A percentile compares a stretch with the other conserved stretches of the same genome.
Conservation (phyloP, 139 green algal genomes). For the Picochlorum sp. region DNA sequence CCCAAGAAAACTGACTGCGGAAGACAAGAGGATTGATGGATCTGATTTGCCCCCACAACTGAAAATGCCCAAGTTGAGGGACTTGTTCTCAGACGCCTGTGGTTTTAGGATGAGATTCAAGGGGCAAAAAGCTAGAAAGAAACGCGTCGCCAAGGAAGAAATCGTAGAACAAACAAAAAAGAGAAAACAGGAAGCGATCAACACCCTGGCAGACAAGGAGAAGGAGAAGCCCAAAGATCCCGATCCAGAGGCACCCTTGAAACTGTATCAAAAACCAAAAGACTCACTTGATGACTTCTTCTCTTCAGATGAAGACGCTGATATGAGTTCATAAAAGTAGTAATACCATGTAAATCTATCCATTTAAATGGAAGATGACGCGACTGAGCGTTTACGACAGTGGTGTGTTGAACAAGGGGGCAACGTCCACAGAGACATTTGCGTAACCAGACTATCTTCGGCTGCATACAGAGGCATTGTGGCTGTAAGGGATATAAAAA, state of each 20-base stretch:
- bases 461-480: conserved; percentile 50
- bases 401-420: conserved; percentile 39
- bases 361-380: too few species aligned
- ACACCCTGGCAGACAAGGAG: not conserved
- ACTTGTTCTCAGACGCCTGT: not conserved
- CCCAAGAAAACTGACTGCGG: not conserved
- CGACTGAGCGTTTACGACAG: conserved; percentile 10
- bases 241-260: not conserved
- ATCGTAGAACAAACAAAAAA: not conserved
- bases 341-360: not conserved
- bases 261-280: not conserved
- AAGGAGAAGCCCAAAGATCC: not conserved
- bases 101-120: not conserved
- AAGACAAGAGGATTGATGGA: conserved; percentile 6
- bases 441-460: conserved; percentile 19
- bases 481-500: conserved; percentile 28
- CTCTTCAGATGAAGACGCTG: not conserved
- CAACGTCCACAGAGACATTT: conserved; percentile 5
- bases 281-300: not conserved
- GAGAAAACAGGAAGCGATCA: not conserved
- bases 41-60: conserved; percentile 8
- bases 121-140: not conserved
- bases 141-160: not conserved
- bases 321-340: not conserved
- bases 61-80: not conserved